phyloP scores from a whole-genome alignment of 192 early-diverging fungal genomes.

The Piromyces sp. region DNA sequence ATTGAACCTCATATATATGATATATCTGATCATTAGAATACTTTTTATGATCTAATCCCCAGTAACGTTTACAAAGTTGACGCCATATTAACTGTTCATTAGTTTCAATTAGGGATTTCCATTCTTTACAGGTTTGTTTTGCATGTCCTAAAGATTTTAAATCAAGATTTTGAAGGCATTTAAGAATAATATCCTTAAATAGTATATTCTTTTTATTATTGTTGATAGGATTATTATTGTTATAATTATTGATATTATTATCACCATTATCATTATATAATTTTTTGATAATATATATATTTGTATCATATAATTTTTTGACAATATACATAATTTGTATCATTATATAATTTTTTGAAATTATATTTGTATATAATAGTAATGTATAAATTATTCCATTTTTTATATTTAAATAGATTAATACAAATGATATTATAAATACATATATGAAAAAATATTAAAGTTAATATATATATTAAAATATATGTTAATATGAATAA shows the following conservation, averaged over 20 bases:
- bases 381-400: too few relatives aligned
- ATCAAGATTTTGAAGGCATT: neutral
- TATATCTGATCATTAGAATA: neutral
- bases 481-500: too few relatives aligned
- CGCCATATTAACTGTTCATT: neutral
- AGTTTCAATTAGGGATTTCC: neutral
- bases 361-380: too few relatives aligned
- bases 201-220: neutral
- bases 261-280: too few relatives aligned
- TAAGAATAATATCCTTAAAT: neutral
- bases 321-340: too few relatives aligned
- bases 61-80: neutral
- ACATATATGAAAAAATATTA: too few relatives aligned
- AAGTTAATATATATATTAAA: too few relatives aligned
- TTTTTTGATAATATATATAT: too few relatives aligned
- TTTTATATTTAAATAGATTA: too few relatives aligned
- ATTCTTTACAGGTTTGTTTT: neutral
- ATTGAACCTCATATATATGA: neutral
- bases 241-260: neutral
- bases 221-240: neutral
- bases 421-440: too few relatives aligned
- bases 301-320: too few relatives aligned
- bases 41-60: neutral
- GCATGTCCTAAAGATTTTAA: neutral
- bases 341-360: too few relatives aligned